phyloP scores from a whole-genome alignment of 371 early-diverging fungal species.

The Saksenaea vasiformis region DNA sequence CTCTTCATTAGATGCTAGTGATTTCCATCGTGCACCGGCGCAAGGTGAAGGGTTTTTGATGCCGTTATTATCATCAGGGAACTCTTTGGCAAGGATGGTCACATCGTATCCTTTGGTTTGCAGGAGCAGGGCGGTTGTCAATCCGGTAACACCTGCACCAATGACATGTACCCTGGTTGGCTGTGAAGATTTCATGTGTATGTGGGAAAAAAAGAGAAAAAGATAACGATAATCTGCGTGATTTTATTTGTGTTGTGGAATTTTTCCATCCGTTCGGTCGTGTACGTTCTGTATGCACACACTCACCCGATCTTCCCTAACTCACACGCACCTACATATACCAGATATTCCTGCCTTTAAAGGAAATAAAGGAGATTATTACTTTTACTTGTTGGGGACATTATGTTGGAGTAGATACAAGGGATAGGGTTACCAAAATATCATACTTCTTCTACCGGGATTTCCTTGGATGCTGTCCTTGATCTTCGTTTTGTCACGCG shows the following conservation, averaged over 20 bases:
- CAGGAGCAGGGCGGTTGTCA: conserved; percentile 60
- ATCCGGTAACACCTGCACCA: conserved; percentile 74
- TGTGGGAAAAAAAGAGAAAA: background rate
- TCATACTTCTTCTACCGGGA: too few species aligned
- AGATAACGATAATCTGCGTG: background rate
- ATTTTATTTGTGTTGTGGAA: background rate
- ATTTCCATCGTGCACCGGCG: conserved; percentile 76
- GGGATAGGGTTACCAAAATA: too few species aligned
- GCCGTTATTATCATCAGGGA: conserved; percentile 45
- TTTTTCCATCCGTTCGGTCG: background rate
- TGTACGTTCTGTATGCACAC: background rate
- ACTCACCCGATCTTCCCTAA: background rate
- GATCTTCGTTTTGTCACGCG: conserved; percentile 5
- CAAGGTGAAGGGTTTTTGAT: conserved; percentile 65
- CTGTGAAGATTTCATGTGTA: background rate
- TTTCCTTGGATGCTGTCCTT: too few species aligned
- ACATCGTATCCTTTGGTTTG: conserved; percentile 57
- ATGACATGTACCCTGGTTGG: conserved; percentile 48
- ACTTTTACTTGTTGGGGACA: too few species aligned
- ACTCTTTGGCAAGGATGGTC: conserved; percentile 58
- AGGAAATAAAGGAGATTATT: too few species aligned
- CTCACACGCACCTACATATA: too few species aligned
- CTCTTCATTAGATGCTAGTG: conserved; percentile 57
- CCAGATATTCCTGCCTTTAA: too few species aligned
- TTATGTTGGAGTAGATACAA: too few species aligned